Percentiles rank a stretch among this genome's conserved stretches.
These are phyloP conservation scores for Nigrospora sphaerica DNA, from an alignment of 2,329 filamentous ascomycete species.

Conservation along the genomic window DNA sequence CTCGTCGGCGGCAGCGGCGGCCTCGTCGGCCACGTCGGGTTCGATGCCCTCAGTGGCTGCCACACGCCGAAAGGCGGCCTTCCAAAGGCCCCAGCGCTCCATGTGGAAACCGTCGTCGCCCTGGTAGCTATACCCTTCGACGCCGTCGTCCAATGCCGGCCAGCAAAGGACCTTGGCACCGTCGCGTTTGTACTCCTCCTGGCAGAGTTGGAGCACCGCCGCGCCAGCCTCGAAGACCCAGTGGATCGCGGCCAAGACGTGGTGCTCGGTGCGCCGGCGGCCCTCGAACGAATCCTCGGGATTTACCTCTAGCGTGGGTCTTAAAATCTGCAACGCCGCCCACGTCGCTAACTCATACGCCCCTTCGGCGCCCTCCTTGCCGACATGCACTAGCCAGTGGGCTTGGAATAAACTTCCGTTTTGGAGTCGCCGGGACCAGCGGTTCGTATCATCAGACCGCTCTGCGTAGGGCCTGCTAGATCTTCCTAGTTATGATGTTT, in stretches of 20 bases:
- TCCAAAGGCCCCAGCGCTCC: background rate
- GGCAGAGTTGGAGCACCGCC: background rate
- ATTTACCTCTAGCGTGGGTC: background rate
- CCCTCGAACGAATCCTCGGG: background rate
- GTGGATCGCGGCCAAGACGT: background rate
- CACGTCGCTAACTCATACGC: no score
- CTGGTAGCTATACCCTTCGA: background rate
- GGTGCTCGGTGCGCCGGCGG: background rate
- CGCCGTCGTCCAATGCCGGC: background rate
- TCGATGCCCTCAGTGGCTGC: background rate
- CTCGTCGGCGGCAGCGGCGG: background rate
- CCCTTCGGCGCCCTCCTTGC: no score
- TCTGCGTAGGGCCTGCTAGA: no score
- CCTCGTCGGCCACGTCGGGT: background rate
- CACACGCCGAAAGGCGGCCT: background rate
- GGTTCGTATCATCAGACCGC: no score
- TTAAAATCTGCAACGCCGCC: no score
- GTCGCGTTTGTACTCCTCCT: background rate
- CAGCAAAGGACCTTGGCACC: background rate
- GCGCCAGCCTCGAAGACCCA: background rate
- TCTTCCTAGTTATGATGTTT: no score
- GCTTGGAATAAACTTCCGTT: no score
- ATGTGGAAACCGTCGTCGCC: background rate
- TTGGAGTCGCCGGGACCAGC: no score
- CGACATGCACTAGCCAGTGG: no score